A percentile compares a stretch with the other conserved stretches of the same genome.
phyloP scores from a whole-genome alignment of 2,329 filamentous ascomycete species.

The Aspergillus hiratsukae region DNA sequence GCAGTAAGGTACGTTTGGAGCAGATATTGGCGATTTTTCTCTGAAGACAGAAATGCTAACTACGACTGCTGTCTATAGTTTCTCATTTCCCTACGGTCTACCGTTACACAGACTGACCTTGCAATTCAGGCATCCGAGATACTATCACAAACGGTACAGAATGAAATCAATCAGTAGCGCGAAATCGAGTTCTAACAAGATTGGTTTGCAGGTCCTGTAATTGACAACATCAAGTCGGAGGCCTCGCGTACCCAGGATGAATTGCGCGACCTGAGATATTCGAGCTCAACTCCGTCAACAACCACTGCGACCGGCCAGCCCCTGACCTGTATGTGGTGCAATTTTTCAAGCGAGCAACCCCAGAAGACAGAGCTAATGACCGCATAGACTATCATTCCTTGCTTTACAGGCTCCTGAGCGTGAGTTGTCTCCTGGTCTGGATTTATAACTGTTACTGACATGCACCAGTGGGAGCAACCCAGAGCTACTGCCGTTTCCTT shows the following conservation, averaged over 20 bases:
- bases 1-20: constrained; percentile 33
- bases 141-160: constrained; percentile 22
- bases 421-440: constrained; percentile 30
- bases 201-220: constrained; percentile 46
- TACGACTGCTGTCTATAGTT: constrained; percentile 11
- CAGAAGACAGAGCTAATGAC: constrained; percentile 11
- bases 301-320: constrained; percentile 58
- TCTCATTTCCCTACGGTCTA: not conserved
- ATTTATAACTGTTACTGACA: constrained; percentile 3
- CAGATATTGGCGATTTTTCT: not conserved
- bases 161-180: not conserved
- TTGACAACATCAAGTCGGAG: constrained; percentile 54
- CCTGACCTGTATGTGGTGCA: constrained; percentile 51
- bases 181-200: constrained; percentile 14
- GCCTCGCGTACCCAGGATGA: constrained; percentile 53
- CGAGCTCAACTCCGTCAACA: constrained; percentile 50
- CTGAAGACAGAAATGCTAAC: constrained; percentile 1
- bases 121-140: constrained; percentile 21
- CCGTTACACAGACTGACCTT: constrained; percentile 17
- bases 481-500: constrained; percentile 60
- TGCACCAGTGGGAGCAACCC: constrained; percentile 58
- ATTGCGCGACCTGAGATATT: constrained; percentile 54
- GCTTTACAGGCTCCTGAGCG: constrained; percentile 62
- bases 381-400: constrained; percentile 60
- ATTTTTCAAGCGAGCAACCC: not conserved